Evolutionary conservation across 2,329 filamentous ascomycete genomes (phyloP), one percentile per base, ranked within the genome.

Genomic region (Diaporthe sp.): DNA sequence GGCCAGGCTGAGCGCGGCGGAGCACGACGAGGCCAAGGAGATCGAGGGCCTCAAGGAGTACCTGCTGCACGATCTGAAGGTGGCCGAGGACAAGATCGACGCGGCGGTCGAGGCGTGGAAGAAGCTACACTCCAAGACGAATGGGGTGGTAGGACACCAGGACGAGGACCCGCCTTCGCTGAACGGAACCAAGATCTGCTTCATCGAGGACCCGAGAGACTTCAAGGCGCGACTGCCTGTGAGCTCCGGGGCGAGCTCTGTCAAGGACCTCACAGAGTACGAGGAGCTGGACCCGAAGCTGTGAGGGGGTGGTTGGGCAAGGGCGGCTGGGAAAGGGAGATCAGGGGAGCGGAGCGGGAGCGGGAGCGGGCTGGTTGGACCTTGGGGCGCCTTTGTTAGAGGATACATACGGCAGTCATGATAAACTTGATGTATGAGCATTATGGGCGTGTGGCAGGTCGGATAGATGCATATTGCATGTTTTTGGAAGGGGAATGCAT

Each of bases 261-360:
- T 94, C 42, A 92, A 90, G 81, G 93, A 97, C 78, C 84, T 98
- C 74, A 93, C 89, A 77, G 94, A 95, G 81, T 98, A 96, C 84
- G 94, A 98, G 82, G 96, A 98, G 76, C 87, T 93, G 76, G 95
- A 94, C 78, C 86, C 94, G 19, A 98, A 98, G 86, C 88, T 98
- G 75, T 96, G 83, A 89, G 73, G 42, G 17, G 57, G 13, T 2
- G 13, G 6, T 25, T 34, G 55, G n/a, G 25, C 39, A 28, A 39
- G 28, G 51, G 44, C 25, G 67, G 34, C 19, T 44, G 39, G 55
- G 42, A 39, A 46, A 37, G 37, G 19, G 25, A 49, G 55, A 31
- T 13, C 12, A 46, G 6, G 19, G 10, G 34, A 37, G n/a, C 8
- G 34, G 31, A 19, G 22, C 19, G 25, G 44, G 13, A n/a, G 31